Evolutionary conservation across 306 rosid species (phyloP), one percentile per base, ranked within the genome.

Genomic region (Ormosia semicastrata): DNA sequence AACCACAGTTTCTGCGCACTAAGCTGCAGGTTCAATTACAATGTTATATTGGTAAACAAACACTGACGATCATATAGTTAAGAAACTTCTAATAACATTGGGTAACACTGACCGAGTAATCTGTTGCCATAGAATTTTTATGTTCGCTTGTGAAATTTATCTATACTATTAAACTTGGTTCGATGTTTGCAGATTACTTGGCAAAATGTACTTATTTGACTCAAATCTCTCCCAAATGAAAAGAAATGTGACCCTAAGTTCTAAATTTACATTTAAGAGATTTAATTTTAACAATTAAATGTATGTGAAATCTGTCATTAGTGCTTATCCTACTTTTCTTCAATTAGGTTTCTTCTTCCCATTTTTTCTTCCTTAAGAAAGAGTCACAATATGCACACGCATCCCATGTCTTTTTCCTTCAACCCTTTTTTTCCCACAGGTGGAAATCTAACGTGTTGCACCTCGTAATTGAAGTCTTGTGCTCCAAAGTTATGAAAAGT

Each of bases 391-490:
- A 76, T 34, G 41, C 57, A 54, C 47, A 40, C 67, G 18, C 18
- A 14, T 15, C 50, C 54, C 62, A n/a, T 57, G 34, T 70, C 62
- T 44, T 14, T 17, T 56, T 77, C 64, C 30, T 32, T 30, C 13
- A 2, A 49, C 36, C n/a, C n/a, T n/a, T 79, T 36, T 56, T 50
- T 47, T 2, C 58, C 2, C 37, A 32, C 54, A 63, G 84, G 67
- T 73, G 84, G 80, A 81, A 52, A 81, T 81, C 80, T 39, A 64
- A 66, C 46, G 80, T 81, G 74, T 63, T 52, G 14, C 80, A 66
- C n/a, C 84, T 63, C 52, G 3, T 5, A 73, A 54, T 9, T 15
- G 34, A 5, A 50, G n/a, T n/a, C n/a, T n/a, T n/a, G n/a, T n/a
- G n/a, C n/a, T 33, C 12, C 77, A 43, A 17, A 46, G 29, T 44